Evolutionary conservation across 1,284 basidiomycete genomes (phyloP), one percentile per base, ranked within the genome.

Genomic region (Ceratorhiza oryzae-sativae): DNA sequence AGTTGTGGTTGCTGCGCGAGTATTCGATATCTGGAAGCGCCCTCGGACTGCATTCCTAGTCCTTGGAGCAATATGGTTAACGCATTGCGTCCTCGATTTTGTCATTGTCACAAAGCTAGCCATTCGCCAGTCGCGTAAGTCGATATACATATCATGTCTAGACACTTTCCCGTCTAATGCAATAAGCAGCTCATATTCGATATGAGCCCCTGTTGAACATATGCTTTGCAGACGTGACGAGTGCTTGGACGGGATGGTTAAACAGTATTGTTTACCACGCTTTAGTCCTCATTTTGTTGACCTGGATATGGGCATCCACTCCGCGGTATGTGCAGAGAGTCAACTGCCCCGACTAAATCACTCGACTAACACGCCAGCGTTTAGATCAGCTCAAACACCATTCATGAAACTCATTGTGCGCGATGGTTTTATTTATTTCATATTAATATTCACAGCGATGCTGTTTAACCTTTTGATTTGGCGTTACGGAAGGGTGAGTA

Each of bases 401-500:
- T 39, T 68, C 15, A 68, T 68, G 65, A 51, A 49, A 32, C 51
- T 68, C 8, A 41, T 68, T 27, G 65, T 68, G 0, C 49, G 65
- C 25, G 65, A 68, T n/a, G 65, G 65, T 4, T 68, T 49, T 41
- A 27, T 68, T 32, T 68, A 68, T 34, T 68, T 68, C 45, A 39
- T 42, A 9, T 32, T 51, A 1, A 68, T 68, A 23, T 68, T 68
- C 30, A 49, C 51, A 34, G 65, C 51, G n/a, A 55, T 56, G 53
- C 34, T 68, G 9, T 68, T 68, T 30, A 68, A 68, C 23, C 51
- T 68, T 4, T 45, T 68, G 32, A 27, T 68, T 15, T 68, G 65
- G 65, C 51, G 41, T 1, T 68, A 68, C n/a, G 65, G 30, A 12
- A 49, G 65, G n/a, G 65, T 68, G n/a, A 39, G 65, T 45, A 39